phyloP scores from a whole-genome alignment of 2,329 filamentous ascomycete genomes.

The Raffaelea albimanens region DNA sequence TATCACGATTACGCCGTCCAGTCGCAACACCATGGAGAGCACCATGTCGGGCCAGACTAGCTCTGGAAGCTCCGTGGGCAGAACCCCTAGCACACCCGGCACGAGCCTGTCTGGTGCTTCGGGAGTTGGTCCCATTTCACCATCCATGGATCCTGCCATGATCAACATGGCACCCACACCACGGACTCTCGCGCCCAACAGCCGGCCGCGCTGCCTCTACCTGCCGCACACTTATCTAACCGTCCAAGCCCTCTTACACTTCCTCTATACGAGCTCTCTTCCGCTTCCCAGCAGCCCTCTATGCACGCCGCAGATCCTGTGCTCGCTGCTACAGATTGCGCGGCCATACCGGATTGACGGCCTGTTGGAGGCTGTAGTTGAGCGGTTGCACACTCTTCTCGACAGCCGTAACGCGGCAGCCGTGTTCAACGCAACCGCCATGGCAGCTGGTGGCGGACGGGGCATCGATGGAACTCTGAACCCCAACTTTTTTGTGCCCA shows the following conservation, averaged over 20 bases:
- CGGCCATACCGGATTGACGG: constrained; percentile 91
- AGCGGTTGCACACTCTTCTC: constrained; percentile 77
- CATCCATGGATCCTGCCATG: constrained; percentile 31
- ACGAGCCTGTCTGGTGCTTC: constrained; percentile 31
- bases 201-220: constrained; percentile 77
- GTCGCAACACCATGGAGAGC: constrained; percentile 40
- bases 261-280: constrained; percentile 84
- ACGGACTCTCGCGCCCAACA: constrained; percentile 45
- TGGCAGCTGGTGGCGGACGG: constrained; percentile 89
- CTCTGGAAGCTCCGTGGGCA: constrained; percentile 23
- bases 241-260: constrained; percentile 82
- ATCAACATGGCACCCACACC: constrained; percentile 50
- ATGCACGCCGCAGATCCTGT: constrained; percentile 90
- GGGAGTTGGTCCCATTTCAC: constrained; percentile 17
- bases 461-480: constrained; percentile 62
- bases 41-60: constrained; percentile 25
- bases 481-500: constrained; percentile 51
- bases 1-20: constrained; percentile 71
- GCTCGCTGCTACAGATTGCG: constrained; percentile 86
- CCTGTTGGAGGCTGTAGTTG: constrained; percentile 82
- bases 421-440: constrained; percentile 95
- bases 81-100: constrained; percentile 33
- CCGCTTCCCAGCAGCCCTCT: constrained; percentile 66
- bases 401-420: constrained; percentile 92
- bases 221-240: constrained; percentile 88